These are phyloP conservation scores for Gonapodya prolifera DNA, from an alignment of 192 early-diverging fungal species.

Conservation along the genomic window DNA sequence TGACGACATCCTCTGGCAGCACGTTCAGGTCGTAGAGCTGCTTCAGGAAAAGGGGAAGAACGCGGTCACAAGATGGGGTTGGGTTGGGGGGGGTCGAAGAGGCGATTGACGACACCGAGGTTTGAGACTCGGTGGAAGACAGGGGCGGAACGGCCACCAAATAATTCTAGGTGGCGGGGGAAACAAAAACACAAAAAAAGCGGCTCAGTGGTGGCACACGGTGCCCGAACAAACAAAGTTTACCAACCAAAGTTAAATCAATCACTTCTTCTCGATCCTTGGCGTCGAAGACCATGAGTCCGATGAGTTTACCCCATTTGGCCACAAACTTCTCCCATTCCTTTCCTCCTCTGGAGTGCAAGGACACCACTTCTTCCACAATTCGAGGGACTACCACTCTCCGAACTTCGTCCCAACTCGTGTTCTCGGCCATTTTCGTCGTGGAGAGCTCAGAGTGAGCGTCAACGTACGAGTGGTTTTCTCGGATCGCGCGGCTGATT, in stretches of 20 bases:
- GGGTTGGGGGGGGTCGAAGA: not conserved
- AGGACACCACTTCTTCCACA: slow-evolving; percentile 41
- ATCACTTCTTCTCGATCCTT: slow-evolving; percentile 65
- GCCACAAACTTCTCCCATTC: slow-evolving; percentile 21
- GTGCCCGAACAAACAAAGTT: too few species aligned
- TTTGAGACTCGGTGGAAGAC: not conserved
- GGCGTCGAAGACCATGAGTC: slow-evolving; percentile 45
- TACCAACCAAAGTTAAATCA: slow-evolving; percentile 15
- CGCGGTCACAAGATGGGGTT: not conserved
- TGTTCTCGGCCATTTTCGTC: slow-evolving; percentile 74
- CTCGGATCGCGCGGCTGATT: slow-evolving; percentile 65
- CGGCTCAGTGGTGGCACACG: too few species aligned
- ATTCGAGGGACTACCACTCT: slow-evolving; percentile 58
- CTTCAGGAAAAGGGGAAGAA: not conserved
- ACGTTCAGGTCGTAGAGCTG: not conserved
- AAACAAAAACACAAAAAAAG: too few species aligned
- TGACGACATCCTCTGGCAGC: not conserved
- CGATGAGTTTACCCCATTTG: slow-evolving; percentile 61
- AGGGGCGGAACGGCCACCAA: too few species aligned
- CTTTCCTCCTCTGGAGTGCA: slow-evolving; percentile 15
- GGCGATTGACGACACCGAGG: not conserved
- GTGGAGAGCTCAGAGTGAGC: slow-evolving; percentile 75
- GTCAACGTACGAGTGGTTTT: slow-evolving; percentile 58
- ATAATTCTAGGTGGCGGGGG: too few species aligned
- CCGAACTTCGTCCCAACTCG: slow-evolving; percentile 65